Conservation (phyloP, 768 basidiomycete species). For the Fibroporia radiculosa region DNA sequence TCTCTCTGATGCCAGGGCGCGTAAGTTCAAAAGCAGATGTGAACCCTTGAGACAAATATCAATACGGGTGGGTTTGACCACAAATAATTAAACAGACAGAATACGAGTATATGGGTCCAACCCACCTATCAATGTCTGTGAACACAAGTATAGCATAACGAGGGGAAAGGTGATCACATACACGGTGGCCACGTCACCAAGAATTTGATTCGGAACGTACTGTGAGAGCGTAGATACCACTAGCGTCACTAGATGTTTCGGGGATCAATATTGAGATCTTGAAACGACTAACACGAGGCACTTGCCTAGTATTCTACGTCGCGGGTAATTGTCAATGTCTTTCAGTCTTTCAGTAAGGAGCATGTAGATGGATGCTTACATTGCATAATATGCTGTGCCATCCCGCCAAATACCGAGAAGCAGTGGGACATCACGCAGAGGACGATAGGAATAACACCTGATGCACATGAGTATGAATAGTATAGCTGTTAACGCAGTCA, state of each 20-base stretch:
- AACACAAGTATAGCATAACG: neutral
- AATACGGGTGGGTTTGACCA: neutral
- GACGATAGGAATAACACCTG: constrained; percentile 13
- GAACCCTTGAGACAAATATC: constrained; percentile 8
- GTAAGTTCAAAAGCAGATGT: constrained; percentile 16
- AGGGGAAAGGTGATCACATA: too few relatives aligned
- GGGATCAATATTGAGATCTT: too few relatives aligned
- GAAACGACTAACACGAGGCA: too few relatives aligned
- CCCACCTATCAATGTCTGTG: constrained; percentile 7
- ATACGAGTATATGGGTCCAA: constrained; percentile 14
- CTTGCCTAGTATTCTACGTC: constrained; percentile 9
- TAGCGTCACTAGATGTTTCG: constrained; percentile 3
- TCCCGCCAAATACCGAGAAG: constrained; percentile 11
- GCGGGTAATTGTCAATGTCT: neutral
- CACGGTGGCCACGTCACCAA: constrained; percentile 1
- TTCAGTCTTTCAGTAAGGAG: neutral
- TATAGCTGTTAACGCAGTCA: constrained; percentile 4
- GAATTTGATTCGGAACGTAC: neutral
- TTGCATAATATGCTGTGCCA: constrained; percentile 9
- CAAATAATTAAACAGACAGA: constrained; percentile 15
- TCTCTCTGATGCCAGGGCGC: constrained; percentile 9
- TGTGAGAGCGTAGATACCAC: constrained; percentile 6
- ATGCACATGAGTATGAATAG: constrained; percentile 9
- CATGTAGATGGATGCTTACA: constrained; percentile 6
- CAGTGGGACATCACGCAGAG: constrained; percentile 8